Evolutionary conservation across 768 basidiomycete genomes (phyloP), one percentile per base, ranked within the genome.

Genomic region (Butyriboletus loyo): DNA sequence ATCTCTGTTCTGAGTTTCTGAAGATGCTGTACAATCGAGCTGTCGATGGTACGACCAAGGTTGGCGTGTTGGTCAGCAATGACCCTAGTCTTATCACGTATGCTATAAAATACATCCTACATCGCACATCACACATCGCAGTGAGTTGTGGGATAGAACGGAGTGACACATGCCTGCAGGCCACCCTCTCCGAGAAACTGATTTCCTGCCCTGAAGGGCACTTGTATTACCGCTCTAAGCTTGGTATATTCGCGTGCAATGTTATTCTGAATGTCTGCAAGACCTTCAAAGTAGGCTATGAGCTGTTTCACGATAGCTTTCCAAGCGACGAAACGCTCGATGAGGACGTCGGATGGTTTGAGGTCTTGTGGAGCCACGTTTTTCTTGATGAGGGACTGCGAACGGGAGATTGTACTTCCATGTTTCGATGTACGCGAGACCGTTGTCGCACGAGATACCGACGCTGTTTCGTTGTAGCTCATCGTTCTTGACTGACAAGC

Each of bases 111-210:
- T 17, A 97, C 82, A 65, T 98, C 96, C 89, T 93, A 54, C 1
- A 25, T 2, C 14, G 30, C 24, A 32, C 4, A 36, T 50, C 7
- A 34, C 24, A 35, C 4, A 36, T 51, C 7, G 49, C 30, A 14
- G 21, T 9, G n/a, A 41, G 36, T 24, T 14, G 27, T 13, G 3
- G 10, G 13, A 11, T n/a, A 41, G 35, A 39, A 47, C 21, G 34
- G 49, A 40, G 42, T 9, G 52, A 30, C 59, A 50, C 76, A 31
- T 53, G 82, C 86, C 80, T 95, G 92, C 44, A 99, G 75, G 43
- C 97, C 96, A 13, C 91, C 92, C 69, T 98, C 94, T n/a, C 97
- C 97, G 5, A 99, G 77, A 67, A 99, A 99, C 75, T 98, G 96
- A 72, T 97, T 96, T 7, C 94, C 95, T 3, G 91, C 82, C 32